Conservation (phyloP, 2,329 filamentous ascomycete genomes). For the Penicillium sp. region DNA sequence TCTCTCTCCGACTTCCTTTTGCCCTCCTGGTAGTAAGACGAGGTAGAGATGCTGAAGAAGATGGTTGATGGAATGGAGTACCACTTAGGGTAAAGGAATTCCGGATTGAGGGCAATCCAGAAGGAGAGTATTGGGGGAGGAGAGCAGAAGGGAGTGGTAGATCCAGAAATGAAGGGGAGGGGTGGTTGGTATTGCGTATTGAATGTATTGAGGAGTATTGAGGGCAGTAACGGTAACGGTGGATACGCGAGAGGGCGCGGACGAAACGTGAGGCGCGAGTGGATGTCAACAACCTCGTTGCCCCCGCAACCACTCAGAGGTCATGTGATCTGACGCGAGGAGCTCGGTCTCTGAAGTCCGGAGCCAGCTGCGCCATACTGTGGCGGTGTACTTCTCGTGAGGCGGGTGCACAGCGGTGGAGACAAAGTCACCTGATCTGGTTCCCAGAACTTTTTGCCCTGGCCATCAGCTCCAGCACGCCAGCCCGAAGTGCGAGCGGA, state of each 20-base stretch:
- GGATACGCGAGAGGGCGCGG: conserved; percentile 23
- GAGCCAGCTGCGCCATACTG: not conserved
- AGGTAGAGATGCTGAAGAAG: not conserved
- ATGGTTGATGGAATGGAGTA: conserved; percentile 2
- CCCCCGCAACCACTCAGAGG: conserved; percentile 52
- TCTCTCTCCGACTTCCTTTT: not conserved
- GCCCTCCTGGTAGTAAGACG: not conserved
- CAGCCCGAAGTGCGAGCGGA: not conserved
- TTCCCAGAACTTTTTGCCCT: conserved; percentile 26
- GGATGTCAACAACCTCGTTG: conserved; percentile 30
- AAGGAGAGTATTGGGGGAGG: not conserved
- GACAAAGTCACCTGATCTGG: conserved; percentile 13
- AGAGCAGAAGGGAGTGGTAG: conserved; percentile 12
- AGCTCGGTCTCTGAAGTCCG: not conserved
- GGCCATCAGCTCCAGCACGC: not conserved
- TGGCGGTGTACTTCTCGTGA: not conserved
- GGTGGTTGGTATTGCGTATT: conserved; percentile 14
- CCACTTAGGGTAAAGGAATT: conserved; percentile 15
- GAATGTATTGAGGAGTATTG: not conserved
- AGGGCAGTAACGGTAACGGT: conserved; percentile 18
- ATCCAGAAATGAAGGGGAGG: conserved; percentile 29
- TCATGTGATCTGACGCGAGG: conserved; percentile 9
- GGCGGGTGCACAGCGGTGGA: not conserved
- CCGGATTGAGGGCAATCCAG: not conserved
- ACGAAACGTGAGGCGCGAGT: conserved; percentile 21